These are phyloP conservation scores for Aphanomyces euteiches DNA, from an alignment of 352 stramenopile species.

Conservation along the genomic window DNA sequence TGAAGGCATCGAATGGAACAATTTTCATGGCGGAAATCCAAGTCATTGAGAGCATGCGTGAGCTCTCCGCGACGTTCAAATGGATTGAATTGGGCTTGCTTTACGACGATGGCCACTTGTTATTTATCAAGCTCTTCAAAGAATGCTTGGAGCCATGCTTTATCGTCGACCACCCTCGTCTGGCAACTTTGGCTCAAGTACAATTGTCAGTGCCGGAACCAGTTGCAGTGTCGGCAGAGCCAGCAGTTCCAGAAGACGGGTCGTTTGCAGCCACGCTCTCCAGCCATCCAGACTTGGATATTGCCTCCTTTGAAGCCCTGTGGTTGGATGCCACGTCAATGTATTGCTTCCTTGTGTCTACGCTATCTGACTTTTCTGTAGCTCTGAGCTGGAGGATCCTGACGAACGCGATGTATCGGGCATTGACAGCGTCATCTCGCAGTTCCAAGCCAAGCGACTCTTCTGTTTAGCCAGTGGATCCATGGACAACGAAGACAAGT, in stretches of 20 bases:
- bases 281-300: conserved; percentile 13
- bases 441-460: conserved; percentile 64
- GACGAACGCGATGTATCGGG: conserved; percentile 35
- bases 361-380: background rate
- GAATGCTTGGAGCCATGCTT: conserved; percentile 53
- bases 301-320: conserved; percentile 37
- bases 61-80: conserved; percentile 83
- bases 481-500: conserved; percentile 73
- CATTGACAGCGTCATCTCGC: conserved; percentile 70
- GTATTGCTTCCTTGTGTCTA: conserved; percentile 13
- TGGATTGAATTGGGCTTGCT: conserved; percentile 85
- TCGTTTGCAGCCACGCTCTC: conserved; percentile 19
- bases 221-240: conserved; percentile 26
- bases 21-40: conserved; percentile 79
- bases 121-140: conserved; percentile 81
- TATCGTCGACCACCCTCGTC: conserved; percentile 32
- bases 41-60: conserved; percentile 67
- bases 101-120: conserved; percentile 78
- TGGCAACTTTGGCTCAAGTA: conserved; percentile 20
- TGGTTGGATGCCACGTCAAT: background rate
- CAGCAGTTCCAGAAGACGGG: conserved; percentile 35
- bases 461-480: conserved; percentile 76
- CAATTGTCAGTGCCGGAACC: conserved; percentile 21
- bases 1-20: conserved; percentile 64
- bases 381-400: conserved; percentile 20